Evolutionary conservation across 768 basidiomycete species (phyloP), one percentile per base, ranked within the genome.

Genomic region (Exidia glandulosa): DNA sequence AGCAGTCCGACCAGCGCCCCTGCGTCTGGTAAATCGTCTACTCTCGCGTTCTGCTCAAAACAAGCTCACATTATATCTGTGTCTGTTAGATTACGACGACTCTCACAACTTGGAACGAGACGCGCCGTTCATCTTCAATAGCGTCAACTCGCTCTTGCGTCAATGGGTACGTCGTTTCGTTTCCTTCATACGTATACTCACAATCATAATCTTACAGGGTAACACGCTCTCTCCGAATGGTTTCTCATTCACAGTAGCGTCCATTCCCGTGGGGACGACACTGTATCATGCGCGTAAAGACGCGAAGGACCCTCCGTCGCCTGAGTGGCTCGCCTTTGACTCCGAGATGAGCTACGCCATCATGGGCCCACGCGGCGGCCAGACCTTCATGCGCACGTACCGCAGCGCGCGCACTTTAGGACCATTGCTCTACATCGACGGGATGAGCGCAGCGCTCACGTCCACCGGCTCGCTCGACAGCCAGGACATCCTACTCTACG

Each of bases 321-420:
- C 66, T 9, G 69, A 69, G 60, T 69, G 67, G 68, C 62, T 70
- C 3, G 67, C 69, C 2, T 69, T 64, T 56, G 68, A 70, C 37
- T 48, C 63, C 1, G 66, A 68, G 58, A 70, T 70, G 68, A 59
- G 56, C 10, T 63, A 60, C 25, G 68, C 61, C 14, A 66, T 70
- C 48, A 68, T 68, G 67, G 45, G 59, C 6, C 47, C 62, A 33
- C 57, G 61, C 2, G 60, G 55, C 3, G 59, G 65, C 1, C 33
- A 60, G 29, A 67, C 65, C 10, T 59, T 63, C n/a, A 37, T 70
- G 6, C 29, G 57, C 5, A 69, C 68, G 1, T 70, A 69, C 56
- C 58, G 61, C 1, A 64, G 66, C 9, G 62, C 59, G 12, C 61
- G 59, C 12, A 59, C 64, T 2, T 63, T 67, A 7, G 63, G 61